These are phyloP conservation scores for Arabis alpina DNA, from an alignment of 345 rosid genomes.

Conservation along the genomic window DNA sequence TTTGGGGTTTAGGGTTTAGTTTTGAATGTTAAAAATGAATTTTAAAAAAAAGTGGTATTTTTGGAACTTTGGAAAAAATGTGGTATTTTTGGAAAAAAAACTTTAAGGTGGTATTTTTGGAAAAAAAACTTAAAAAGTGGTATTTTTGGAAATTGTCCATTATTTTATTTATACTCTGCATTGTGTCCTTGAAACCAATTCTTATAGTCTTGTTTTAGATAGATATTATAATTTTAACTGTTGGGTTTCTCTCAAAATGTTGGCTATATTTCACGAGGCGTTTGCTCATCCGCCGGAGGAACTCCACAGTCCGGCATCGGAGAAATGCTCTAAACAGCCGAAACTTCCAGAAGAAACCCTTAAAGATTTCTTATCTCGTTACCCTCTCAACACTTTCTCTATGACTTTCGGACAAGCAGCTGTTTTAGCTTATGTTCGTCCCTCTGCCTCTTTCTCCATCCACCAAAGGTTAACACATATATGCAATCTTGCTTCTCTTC, in stretches of 20 bases:
- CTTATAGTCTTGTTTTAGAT: background rate
- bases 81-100: too few relatives aligned
- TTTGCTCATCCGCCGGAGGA: conserved; percentile 89
- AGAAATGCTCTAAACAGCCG: conserved; percentile 52
- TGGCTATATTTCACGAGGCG: conserved; percentile 86
- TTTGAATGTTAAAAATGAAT: too few relatives aligned
- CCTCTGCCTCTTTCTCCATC: conserved; percentile 41
- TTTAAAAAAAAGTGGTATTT: too few relatives aligned
- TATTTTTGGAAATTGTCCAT: too few relatives aligned
- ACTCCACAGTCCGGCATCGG: conserved; percentile 89
- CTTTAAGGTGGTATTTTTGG: too few relatives aligned
- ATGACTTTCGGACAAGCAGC: conserved; percentile 73
- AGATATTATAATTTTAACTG: background rate
- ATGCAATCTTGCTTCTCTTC: background rate
- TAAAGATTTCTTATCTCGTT: conserved; percentile 59
- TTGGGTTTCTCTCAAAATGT: conserved; percentile 28
- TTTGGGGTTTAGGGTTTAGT: too few relatives aligned
- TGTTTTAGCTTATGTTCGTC: conserved; percentile 66
- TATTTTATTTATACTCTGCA: background rate
- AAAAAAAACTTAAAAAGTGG: too few relatives aligned
- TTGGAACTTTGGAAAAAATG: too few relatives aligned
- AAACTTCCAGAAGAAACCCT: conserved; percentile 71
- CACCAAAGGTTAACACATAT: conserved; percentile 56
- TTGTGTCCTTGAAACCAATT: too few relatives aligned
- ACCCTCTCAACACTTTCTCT: conserved; percentile 66